A percentile compares a stretch with the other conserved stretches of the same genome.
Evolutionary conservation across 345 rosid genomes (phyloP).

Genomic region (Raphanus sativus): DNA sequence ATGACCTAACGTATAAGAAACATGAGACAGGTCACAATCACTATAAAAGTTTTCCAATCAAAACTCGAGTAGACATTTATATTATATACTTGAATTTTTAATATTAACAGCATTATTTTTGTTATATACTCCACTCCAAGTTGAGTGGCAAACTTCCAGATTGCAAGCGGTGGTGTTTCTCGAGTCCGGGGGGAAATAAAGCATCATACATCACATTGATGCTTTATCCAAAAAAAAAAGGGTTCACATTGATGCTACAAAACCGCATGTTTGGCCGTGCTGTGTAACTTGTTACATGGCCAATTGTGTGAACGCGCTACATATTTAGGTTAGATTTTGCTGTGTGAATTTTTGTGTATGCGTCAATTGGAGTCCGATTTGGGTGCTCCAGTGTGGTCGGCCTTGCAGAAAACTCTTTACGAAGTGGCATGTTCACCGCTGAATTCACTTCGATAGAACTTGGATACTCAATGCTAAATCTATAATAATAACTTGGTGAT

Average conservation of each 20-base stretch:
- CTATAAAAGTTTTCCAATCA: constrained; percentile 12
- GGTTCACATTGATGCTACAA: background rate
- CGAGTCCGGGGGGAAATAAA: background rate
- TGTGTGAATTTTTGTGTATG: background rate
- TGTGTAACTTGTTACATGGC: background rate
- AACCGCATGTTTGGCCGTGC: background rate
- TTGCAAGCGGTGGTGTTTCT: background rate
- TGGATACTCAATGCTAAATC: background rate
- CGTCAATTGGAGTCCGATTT: background rate
- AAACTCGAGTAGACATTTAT: constrained; percentile 11
- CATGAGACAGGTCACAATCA: constrained; percentile 33
- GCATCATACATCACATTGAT: background rate
- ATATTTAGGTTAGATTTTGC: background rate
- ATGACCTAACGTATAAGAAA: constrained; percentile 33
- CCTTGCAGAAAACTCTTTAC: background rate
- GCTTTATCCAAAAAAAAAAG: background rate
- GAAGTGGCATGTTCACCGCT: background rate
- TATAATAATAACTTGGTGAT: background rate
- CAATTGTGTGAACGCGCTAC: background rate
- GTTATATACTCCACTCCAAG: background rate
- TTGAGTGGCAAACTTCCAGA: background rate
- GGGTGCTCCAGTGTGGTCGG: background rate
- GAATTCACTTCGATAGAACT: background rate
- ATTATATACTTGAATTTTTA: background rate
- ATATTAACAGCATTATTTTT: background rate